Evolutionary conservation across 75 land plant species (phyloP), one percentile per base, ranked within the genome.

Genomic region (Selaginella moellendorffii): DNA sequence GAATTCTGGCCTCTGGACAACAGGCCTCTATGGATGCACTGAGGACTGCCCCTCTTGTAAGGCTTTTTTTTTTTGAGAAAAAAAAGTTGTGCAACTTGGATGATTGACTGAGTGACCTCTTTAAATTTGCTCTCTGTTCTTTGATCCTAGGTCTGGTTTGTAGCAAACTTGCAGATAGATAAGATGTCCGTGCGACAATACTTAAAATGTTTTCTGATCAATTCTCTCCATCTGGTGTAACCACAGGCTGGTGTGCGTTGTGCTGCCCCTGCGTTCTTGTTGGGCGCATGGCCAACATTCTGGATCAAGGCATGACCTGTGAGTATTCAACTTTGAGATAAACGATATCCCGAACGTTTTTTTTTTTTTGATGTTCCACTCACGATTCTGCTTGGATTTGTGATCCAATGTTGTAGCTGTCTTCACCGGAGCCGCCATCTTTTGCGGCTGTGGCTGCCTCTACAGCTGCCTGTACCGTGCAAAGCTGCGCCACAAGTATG

Each of bases 401-500:
- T 14, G n/a, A n/a, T 36, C 10, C 10, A 36, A 5, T 36, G 46
- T 22, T 78, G 83, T 29, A 2, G 63, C 29, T 26, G 53, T 77
- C 81, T 0, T 26, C 51, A 1, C 1, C 72, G 1, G 76, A 64
- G 51, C n/a, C n/a, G n/a, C n/a, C n/a, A n/a, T n/a, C n/a, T n/a
- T n/a, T n/a, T 74, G 23, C 1, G 81, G 75, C 0, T 62, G 28
- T n/a, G 28, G 64, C 2, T 76, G 52, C 58, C 78, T 2, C 54
- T 63, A 0, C 74, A 58, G 18, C 30, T 82, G 71, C 54, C 82
- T 36, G 2, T 70, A 72, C 29, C 79, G 64, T 26, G 75, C 67
- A 24, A 54, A n/a, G n/a, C n/a, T n/a, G n/a, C n/a, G n/a, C n/a
- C n/a, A n/a, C n/a, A n/a, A n/a, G n/a, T n/a, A n/a, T n/a, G n/a